These are phyloP conservation scores for Alternaria viburni DNA, from an alignment of 2,329 filamentous ascomycete species.

Conservation along the genomic window DNA sequence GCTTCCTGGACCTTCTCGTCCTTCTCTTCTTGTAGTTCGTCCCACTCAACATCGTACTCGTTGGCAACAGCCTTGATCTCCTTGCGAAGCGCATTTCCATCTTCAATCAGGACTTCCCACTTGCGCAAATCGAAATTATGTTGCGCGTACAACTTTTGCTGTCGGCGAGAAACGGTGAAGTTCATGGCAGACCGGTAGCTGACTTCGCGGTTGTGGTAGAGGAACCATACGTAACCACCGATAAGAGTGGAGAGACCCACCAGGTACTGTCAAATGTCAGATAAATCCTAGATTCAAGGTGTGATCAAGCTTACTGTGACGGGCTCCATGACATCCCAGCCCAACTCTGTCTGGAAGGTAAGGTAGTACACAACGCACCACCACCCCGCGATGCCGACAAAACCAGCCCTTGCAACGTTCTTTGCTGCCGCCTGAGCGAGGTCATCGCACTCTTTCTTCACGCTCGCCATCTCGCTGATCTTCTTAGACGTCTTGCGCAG, in stretches of 20 bases:
- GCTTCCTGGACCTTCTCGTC: constrained; percentile 64
- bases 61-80: constrained; percentile 82
- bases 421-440: constrained; percentile 80
- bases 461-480: constrained; percentile 71
- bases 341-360: constrained; percentile 73
- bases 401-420: constrained; percentile 79
- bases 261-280: constrained; percentile 62
- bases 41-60: constrained; percentile 91
- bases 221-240: constrained; percentile 89
- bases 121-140: constrained; percentile 76
- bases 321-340: constrained; percentile 91
- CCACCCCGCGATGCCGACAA: constrained; percentile 75
- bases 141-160: constrained; percentile 75
- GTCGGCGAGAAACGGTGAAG: constrained; percentile 79
- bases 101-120: constrained; percentile 81
- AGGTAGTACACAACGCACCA: constrained; percentile 79
- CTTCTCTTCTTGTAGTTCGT: constrained; percentile 75
- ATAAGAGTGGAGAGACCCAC: constrained; percentile 86
- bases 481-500: constrained; percentile 73
- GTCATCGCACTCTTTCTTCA: constrained; percentile 83
- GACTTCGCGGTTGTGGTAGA: constrained; percentile 89
- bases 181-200: constrained; percentile 87
- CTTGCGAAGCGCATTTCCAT: constrained; percentile 75
- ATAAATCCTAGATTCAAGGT: background rate
- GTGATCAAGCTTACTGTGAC: constrained; percentile 63